Conservation (phyloP, 23 red algal species). For the Chondrus crispus region DNA sequence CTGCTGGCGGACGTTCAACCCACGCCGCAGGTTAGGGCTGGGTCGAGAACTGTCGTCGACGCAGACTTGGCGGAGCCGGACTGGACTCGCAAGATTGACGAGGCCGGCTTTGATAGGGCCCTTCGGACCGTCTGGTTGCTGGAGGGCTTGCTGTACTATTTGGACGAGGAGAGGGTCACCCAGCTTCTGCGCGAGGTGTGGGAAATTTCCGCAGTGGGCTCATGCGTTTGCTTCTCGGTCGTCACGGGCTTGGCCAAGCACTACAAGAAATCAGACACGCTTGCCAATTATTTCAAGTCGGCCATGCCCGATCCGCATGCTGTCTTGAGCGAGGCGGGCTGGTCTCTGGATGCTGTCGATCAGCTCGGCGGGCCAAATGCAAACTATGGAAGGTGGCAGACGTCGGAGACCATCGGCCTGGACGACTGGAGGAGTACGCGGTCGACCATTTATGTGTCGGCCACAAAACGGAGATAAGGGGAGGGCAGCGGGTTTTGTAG, state of each 20-base stretch:
- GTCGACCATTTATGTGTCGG: not conserved
- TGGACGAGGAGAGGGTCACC: not conserved
- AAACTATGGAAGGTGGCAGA: conserved; percentile 56
- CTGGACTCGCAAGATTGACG: conserved; percentile 28
- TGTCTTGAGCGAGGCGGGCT: conserved; percentile 24
- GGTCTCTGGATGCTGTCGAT: conserved; percentile 1
- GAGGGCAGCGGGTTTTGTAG: too few species aligned
- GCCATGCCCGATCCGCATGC: conserved; percentile 49
- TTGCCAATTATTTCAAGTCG: not conserved
- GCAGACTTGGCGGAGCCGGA: not conserved
- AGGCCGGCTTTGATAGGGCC: conserved; percentile 33
- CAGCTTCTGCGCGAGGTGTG: conserved; percentile 14
- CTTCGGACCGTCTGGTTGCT: conserved; percentile 57
- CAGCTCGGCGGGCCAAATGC: conserved; percentile 29
- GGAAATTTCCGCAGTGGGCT: conserved; percentile 9
- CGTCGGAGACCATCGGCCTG: too few species aligned
- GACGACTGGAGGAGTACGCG: not conserved
- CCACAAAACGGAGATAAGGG: too few species aligned
- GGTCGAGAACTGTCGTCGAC: not conserved
- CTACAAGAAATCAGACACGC: not conserved
- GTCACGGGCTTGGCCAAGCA: not conserved
- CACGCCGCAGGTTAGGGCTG: conserved; percentile 19
- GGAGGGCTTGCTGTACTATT: conserved; percentile 66
- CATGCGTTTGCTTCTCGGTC: not conserved
- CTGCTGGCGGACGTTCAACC: not conserved